A percentile compares a stretch with the other conserved stretches of the same genome.
Conservation (phyloP, 2,329 filamentous ascomycete species). For the Fusarium sp. region DNA sequence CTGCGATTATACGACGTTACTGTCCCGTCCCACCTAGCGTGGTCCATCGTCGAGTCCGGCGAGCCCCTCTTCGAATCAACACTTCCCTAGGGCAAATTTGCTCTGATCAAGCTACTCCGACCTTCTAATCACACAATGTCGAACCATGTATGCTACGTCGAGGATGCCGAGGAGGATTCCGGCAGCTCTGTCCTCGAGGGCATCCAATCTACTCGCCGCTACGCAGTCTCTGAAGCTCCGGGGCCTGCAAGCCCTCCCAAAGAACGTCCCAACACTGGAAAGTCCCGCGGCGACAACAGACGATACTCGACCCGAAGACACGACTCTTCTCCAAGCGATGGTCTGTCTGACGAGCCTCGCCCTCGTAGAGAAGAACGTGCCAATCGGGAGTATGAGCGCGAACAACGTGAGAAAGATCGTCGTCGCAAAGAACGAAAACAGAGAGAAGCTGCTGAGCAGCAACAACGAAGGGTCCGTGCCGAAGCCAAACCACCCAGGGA, state of each 20-base stretch:
- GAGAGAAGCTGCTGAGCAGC: constrained; percentile 46
- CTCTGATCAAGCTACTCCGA: constrained; percentile 40
- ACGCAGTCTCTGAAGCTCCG: constrained; percentile 64
- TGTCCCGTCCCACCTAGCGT: constrained; percentile 50
- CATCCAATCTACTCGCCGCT: constrained; percentile 58
- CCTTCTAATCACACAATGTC: constrained; percentile 59
- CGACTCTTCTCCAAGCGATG: constrained; percentile 55
- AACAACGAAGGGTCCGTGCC: constrained; percentile 44
- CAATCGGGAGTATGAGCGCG: constrained; percentile 49
- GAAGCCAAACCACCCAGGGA: constrained; percentile 48
- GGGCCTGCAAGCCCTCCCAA: constrained; percentile 60
- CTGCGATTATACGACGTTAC: constrained; percentile 43
- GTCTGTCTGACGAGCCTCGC: constrained; percentile 61
- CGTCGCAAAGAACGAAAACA: constrained; percentile 49
- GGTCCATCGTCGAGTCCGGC: constrained; percentile 48
- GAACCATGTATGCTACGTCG: constrained; percentile 61
- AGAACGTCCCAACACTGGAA: constrained; percentile 67
- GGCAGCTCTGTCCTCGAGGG: constrained; percentile 60
- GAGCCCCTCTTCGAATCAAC: constrained; percentile 42
- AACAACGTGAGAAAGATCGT: constrained; percentile 51
- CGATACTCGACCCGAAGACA: constrained; percentile 53
- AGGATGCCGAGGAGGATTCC: constrained; percentile 68
- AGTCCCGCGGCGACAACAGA: constrained; percentile 60
- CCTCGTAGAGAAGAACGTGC: constrained; percentile 53
- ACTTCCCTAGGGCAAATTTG: constrained; percentile 42